A percentile compares a stretch with the other conserved stretches of the same genome.
Evolutionary conservation across 331 rosid genomes (phyloP).

Genomic region (Arachis monticola): DNA sequence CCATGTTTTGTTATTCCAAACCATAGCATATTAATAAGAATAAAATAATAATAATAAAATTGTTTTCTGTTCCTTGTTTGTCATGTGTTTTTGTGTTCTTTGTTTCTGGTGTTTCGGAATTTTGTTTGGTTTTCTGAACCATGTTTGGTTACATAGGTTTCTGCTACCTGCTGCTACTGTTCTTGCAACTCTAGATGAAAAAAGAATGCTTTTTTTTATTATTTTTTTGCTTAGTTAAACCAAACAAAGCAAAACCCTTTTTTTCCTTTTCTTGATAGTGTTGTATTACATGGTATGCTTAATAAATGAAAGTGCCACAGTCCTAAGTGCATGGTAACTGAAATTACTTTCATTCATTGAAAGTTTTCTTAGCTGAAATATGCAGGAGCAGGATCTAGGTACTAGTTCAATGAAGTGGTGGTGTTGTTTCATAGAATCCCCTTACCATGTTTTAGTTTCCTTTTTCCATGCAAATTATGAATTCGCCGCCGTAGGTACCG

Average conservation of each 20-base stretch:
- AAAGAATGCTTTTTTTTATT: background rate
- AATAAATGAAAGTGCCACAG: background rate
- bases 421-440: background rate
- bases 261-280: background rate
- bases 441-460: background rate
- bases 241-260: background rate
- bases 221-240: background rate
- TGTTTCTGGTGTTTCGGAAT: background rate
- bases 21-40: background rate
- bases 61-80: conserved; percentile 34
- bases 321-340: background rate
- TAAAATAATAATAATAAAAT: background rate
- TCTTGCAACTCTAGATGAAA: background rate
- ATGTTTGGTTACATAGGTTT: conserved; percentile 29
- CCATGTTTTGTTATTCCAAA: background rate
- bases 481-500: background rate
- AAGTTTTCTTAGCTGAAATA: background rate
- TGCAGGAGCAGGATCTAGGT: background rate
- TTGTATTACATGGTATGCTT: background rate
- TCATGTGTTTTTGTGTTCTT: background rate
- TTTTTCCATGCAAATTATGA: conserved; percentile 2
- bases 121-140: conserved; percentile 18
- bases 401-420: background rate
- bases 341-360: background rate
- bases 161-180: conserved; percentile 25